Base-by-base conservation (phyloP, 305 asterid species). In the Fraxinus platypoda region DNA sequence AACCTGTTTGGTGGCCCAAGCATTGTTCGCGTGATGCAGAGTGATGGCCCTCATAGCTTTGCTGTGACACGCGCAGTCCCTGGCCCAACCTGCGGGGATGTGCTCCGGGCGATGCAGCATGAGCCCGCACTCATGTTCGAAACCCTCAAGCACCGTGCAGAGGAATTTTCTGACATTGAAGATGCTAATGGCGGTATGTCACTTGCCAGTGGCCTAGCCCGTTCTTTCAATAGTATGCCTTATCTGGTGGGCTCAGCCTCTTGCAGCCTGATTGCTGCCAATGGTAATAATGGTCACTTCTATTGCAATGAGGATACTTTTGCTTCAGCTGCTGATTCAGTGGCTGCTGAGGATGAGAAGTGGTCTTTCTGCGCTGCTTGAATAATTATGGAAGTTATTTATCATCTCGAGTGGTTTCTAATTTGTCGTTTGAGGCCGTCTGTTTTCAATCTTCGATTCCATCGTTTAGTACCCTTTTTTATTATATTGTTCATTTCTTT, bases 1-100 rank as follows among this genome's bases (percentile, higher is more conserved):
- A 96, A 96, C 89, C 88, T 96, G 21, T 96, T 96, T 43, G 98
- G 98, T n/a, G 95, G 97, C 5, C 98, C 99, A 0, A 94, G 98
- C n/a, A 92, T 93, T 0, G 91, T 96, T n/a, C 94, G 97, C 0
- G 99, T 96, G 7, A 88, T 88, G 0, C 98, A 96, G 85, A 88
- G 97, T 64, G 93, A 96, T 33, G 97, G 98, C n/a, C 98, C 98
- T 12, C 93, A 93, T 54, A 84, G 97, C 85, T 96, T 96, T 21
- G 94, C 97, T 0, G 98, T 96, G 81, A 96, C 98, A 0, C 84
- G 89, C 0, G 98, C 98, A 0, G 84, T 92, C 12, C 98, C 99
- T 0, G 99, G 99, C 0, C 97, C 89, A 0, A 90, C 98, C 2
- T 89, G 94, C 8, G 87, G 91, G n/a, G 98, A 94, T 8, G 97